Base-by-base conservation (phyloP, 1,284 basidiomycete genomes). In the Trichosporon ovoides region DNA sequence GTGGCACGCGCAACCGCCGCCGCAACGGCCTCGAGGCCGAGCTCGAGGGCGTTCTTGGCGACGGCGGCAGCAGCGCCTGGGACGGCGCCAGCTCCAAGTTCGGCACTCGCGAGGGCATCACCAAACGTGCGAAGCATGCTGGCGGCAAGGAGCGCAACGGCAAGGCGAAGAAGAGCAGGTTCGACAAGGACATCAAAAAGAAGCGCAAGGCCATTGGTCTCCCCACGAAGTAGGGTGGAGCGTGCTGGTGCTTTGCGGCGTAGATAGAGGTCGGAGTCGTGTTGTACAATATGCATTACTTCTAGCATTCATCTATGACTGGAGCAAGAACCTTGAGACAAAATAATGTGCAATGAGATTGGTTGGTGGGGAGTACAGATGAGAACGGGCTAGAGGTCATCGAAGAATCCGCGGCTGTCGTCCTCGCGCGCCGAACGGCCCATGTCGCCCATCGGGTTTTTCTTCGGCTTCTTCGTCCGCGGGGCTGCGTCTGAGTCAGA, bases 11-110 rank as follows among this genome's bases (percentile, higher is more conserved):
- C 28, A 79, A 82, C 16, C 78, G 84, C 18, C 79, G 85, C 56
- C 87, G 85, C 37, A 88, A 87, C 40, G 89, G 88, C 0, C 78
- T 92, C 59, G 87, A 88, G 65, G 89, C 89, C 66, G 91, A 92
- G 74, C 88, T 93, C 70, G 84, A 83, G 34, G 90, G 91, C 66
- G 85, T 93, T 28, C 76, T 93, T 34, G 83, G 81, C 71, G 80
- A 84, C 37, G 78, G 84, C 46, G 68, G 65, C 1, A 70, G 66
- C 22, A 69, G 70, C 63, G 68, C 72, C 52, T 80, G 78, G 68
- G 90, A 77, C 85, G 82, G 82, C 61, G 48, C 54, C 7, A 82
- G 82, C 62, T 36, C 37, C 55, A 46, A 49, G 49, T 57, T 63
- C 14, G 85, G 86, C 3, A 85, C 83, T 76, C 88, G 87, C 72